These are phyloP conservation scores for Leccinum griseonigrum DNA, from an alignment of 1,284 basidiomycete species.

Conservation along the genomic window DNA sequence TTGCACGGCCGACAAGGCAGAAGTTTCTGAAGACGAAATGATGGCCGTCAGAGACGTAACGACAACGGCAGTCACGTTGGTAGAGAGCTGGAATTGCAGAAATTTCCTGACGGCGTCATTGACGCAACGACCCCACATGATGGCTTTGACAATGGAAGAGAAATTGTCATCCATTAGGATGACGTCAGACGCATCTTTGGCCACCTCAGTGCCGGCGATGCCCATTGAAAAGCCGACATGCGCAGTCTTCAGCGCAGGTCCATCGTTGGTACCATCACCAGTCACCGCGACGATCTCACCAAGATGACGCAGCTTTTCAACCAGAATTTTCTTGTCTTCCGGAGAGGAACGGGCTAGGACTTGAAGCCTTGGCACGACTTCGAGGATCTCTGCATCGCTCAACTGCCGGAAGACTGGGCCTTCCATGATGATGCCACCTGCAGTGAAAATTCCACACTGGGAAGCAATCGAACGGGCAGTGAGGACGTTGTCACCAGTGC, in stretches of 20 bases:
- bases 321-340: slow-evolving; percentile 94
- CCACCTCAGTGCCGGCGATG: slow-evolving; percentile 97
- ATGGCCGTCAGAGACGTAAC: slow-evolving; percentile 93
- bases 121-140: slow-evolving; percentile 99
- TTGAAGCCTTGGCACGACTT: slow-evolving; percentile 69
- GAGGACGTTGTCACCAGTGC: slow-evolving; percentile 96
- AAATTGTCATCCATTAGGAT: slow-evolving; percentile 99
- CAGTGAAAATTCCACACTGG: slow-evolving; percentile 93
- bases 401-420: slow-evolving; percentile 78
- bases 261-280: slow-evolving; percentile 98
- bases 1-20: slow-evolving; percentile 92
- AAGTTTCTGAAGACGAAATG: slow-evolving; percentile 72
- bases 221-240: slow-evolving; percentile 98
- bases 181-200: slow-evolving; percentile 98
- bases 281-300: slow-evolving; percentile 97
- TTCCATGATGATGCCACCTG: slow-evolving; percentile 96
- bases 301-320: slow-evolving; percentile 83
- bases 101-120: slow-evolving; percentile 98
- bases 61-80: slow-evolving; percentile 93
- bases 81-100: slow-evolving; percentile 96
- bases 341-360: slow-evolving; percentile 95
- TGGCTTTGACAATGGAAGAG: slow-evolving; percentile 92
- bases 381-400: slow-evolving; percentile 52
- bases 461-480: slow-evolving; percentile 92
- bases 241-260: slow-evolving; percentile 93